Base-by-base conservation (phyloP, 352 stramenopile genomes). In the Globisporangium recalcitrans region DNA sequence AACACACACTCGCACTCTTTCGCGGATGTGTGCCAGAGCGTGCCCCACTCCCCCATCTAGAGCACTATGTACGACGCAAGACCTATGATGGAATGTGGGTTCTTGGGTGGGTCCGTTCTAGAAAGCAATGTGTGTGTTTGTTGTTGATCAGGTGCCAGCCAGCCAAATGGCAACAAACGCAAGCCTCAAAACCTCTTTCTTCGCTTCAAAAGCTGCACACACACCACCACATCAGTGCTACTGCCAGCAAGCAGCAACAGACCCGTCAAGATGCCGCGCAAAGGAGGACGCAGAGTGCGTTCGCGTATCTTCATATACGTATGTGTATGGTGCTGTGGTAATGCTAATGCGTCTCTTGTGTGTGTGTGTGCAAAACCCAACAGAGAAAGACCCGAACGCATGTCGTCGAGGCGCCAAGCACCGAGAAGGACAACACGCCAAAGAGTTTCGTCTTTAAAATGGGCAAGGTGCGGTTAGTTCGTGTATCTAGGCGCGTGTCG, bases 391-490 rank as follows among this genome's bases (percentile, higher is more conserved):
- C 78, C 32, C 72, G 85, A 26, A 96, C 87, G 16, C 87, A 96
- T 67, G 82, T 90, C 32, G 69, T 79, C 27, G 80, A 90, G 56
- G 60, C 58, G 19, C 75, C 80, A 3, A 67, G 83, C 46, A 80
- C 80, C 21, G 82, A 97, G 63, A 80, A 90, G 48, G 88, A 96
- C 65, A 88, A 93, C 67, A 87, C 83, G 60, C 90, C 90, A 48
- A 90, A 89, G 79, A 97, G 87, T 64, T 96, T 97, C 54, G 90
- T 97, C 11, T 94, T 97, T 60, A 95, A 91, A 61, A 96, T 95
- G 78, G 90, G 90, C 57, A 96, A 96, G 61, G n/a, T n/a, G n/a
- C n/a, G n/a, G n/a, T n/a, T n/a, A n/a, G n/a, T n/a, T n/a, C n/a
- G n/a, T n/a, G n/a, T n/a, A n/a, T n/a, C n/a, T n/a, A n/a, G n/a